Evolutionary conservation across 2,329 filamentous ascomycete genomes (phyloP), one percentile per base, ranked within the genome.

Genomic region (Claviceps pazoutovae): DNA sequence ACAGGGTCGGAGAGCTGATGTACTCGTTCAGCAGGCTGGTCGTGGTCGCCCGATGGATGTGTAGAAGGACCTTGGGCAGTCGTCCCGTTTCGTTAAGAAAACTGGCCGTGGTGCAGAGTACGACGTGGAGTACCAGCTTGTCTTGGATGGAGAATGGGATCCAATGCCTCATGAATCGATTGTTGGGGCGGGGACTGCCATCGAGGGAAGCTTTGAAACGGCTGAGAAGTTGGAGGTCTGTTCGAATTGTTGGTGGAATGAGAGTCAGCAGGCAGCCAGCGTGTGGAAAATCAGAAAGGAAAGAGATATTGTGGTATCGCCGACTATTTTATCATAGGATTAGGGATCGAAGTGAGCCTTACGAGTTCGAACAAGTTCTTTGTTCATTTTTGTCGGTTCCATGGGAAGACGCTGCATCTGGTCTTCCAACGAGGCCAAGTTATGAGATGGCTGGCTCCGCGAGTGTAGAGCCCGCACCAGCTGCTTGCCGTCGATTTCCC

Each of bases 161-260:
- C 62, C 72, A 76, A 45, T 71, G 63, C 56, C 68, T 73, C 64
- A 71, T 71, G 57, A 73, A 74, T 9, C 64, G 66, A 49, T 70
- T 73, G 36, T 66, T 60, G 2, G 68, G 63, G 37, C 72, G 68
- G 0, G 72, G 70, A 23, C 70, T 70, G 3, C 74, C 74, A 52
- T 76, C 73, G 2, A 78, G 61, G 5, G 70, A 74, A 2, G 70
- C 69, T 50, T 74, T 74, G 64, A 76, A 78, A 26, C 72, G 74
- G 16, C 69, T 71, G 11, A 78, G 62, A 7, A 77, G 61, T 50
- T 71, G 71, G 36, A 74, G 59, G 47, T 74, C 75, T 77, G 51
- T n/a, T 38, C 14, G 5, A 11, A 4, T 19, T 51, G 11, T 9
- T 21, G 8, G 36, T 34, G 9, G 43, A n/a, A 26, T 8, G 19